These are phyloP conservation scores for Citrus maxima DNA, from an alignment of 345 rosid genomes.

Conservation along the genomic window DNA sequence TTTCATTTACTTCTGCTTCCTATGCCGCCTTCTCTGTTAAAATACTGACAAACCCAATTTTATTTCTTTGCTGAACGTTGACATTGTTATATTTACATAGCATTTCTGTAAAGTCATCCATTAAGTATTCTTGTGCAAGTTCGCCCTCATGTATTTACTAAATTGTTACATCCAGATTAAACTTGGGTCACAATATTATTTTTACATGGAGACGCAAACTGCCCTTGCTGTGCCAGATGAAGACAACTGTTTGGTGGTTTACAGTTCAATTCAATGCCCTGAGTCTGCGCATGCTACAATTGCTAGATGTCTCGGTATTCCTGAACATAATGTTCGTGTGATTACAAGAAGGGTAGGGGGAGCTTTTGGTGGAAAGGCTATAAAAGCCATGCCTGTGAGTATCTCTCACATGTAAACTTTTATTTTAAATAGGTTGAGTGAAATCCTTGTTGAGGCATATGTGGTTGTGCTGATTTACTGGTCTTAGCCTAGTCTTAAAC, in stretches of 20 bases:
- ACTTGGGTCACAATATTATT: constrained; percentile 83
- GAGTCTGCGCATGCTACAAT: constrained; percentile 53
- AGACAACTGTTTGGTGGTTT: constrained; percentile 68
- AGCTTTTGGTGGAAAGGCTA: constrained; percentile 90
- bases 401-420: neutral
- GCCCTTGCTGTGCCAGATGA: constrained; percentile 95
- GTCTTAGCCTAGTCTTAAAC: neutral
- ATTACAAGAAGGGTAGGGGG: constrained; percentile 92
- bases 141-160: neutral
- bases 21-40: neutral
- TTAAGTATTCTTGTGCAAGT: neutral
- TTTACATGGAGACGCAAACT: constrained; percentile 85
- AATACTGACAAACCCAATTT: neutral
- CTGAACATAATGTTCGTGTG: constrained; percentile 74
- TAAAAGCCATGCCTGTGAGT: constrained; percentile 76
- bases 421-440: neutral
- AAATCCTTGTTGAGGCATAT: neutral
- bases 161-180: constrained; percentile 41
- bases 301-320: constrained; percentile 81
- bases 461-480: too few species aligned
- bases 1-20: neutral
- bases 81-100: neutral
- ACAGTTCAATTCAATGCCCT: constrained; percentile 74
- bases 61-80: neutral
- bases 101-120: neutral